Base-by-base conservation (phyloP, 108 stramenopile genomes). In the Cyclotella baltica region DNA sequence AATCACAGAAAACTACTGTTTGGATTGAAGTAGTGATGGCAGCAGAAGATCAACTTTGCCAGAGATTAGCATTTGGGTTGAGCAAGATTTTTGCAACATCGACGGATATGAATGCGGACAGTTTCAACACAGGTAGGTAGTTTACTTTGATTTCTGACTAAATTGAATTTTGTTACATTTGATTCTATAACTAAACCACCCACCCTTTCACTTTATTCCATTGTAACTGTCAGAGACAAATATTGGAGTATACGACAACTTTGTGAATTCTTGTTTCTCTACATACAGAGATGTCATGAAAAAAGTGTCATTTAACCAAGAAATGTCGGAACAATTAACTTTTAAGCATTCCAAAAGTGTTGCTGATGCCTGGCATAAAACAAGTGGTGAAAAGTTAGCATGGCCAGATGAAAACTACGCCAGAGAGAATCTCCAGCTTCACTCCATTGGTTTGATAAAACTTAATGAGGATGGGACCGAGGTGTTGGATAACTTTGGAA, bases 361-460 rank as follows among this genome's bases (percentile, higher is more conserved):
- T n/a, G 67, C 50, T 4, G 19, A 20, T 11, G 48, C 38, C 2
- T 67, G 67, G 67, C 55, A 69, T 10, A 61, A 19, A 28, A 23
- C 59, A 47, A 22, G 38, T 58, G 18, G 51, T n/a, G 19, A 4
- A n/a, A 33, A 31, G 48, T 15, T 72, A 23, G 56, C 70, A 37
- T 70, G 48, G 48, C 85, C 85, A 22, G 85, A 86, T 66, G 87
- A 85, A 55, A 91, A 88, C 59, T 91, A 79, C 68, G 86, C 85
- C 0, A 43, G 90, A 18, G 90, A 91, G 61, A 59, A 86, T 28
- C 71, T 90, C 63, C 86, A 90, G 66, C 76, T 90, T 15, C 87
- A 87, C 57, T 76, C 78, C 11, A 85, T 90, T 23, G 90, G 90
- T 0, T 64, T 88, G 0, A 0, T 64, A 29, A 62, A 63, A 57